Base-by-base conservation (phyloP, 805 yeast genomes). In the Kodamaea lidongshanica region DNA sequence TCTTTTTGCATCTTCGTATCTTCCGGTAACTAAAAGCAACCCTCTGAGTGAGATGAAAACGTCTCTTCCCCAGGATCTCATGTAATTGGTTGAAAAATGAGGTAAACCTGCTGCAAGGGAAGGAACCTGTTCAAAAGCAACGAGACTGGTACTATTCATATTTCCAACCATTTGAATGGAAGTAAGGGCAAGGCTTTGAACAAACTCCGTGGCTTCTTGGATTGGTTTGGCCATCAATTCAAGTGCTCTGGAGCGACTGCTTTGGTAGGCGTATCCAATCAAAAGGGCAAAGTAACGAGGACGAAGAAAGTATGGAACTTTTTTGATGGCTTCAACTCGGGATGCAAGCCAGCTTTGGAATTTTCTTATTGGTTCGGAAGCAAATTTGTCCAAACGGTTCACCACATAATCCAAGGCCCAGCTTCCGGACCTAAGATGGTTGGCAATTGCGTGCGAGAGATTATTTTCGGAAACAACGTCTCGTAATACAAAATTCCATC, bases 41-140 rank as follows among this genome's bases (percentile, higher is more conserved):
- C 98, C 98, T 38, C 95, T 66, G 24, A 82, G 67, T 0, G 96
- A 72, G 26, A 89, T 80, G 52, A 92, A 92, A 1, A 87, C 94
- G 56, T 89, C 98, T 50, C 98, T 72, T 13, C 98, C 98, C 98
- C 98, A 89, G 52, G 96, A 86, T 54, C 98, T 71, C 95, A 89
- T 87, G 55, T 82, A 88, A 41, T 81, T 86, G 35, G 71, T 72
- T 50, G 92, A 79, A 59, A 89, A 89, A 56, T 87, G 96, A 2
- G 98, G 98, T 38, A 89, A 67, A 1, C 97, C 98, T 2, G 98
- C 98, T 10, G 97, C 95, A 73, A 89, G 66, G 23, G 84, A 74
- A 2, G 94, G 82, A 10, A 77, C 70, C 24, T 66, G 58, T 7
- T 65, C 58, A 23, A 59, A 61, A 2, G 97, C 94, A 16, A 67